Evolutionary conservation across 2,329 filamentous ascomycete genomes (phyloP).

Genomic region (Lecanosticta acicola): DNA sequence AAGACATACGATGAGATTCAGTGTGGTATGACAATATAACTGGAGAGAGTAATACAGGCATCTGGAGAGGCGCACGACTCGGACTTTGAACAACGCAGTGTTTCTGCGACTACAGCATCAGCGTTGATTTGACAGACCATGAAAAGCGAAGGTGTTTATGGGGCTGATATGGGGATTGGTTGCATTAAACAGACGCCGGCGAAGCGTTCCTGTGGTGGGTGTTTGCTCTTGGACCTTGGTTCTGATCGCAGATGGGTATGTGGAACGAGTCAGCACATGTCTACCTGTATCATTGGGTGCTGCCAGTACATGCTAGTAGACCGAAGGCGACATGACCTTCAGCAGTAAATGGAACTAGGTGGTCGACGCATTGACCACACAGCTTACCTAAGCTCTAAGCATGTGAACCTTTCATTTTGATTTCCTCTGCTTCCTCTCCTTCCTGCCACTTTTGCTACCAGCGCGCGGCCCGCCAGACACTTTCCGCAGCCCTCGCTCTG

Average conservation of each 20-base stretch:
- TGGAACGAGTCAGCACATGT: constrained; percentile 2
- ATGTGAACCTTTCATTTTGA: neutral
- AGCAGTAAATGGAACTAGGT: neutral
- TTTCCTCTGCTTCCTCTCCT: no score
- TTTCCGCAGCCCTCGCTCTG: no score
- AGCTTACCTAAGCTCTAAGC: neutral
- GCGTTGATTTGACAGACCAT: neutral
- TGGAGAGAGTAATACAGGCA: constrained; percentile 3
- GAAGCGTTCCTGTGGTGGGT: constrained; percentile 2
- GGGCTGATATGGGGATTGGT: neutral
- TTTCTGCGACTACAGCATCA: constrained; percentile 5
- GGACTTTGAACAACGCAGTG: neutral
- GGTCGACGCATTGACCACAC: neutral
- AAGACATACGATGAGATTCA: neutral
- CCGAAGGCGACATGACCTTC: no score
- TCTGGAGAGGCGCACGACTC: constrained; percentile 8
- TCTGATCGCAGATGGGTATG: constrained; percentile 2
- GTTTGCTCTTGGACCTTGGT: constrained; percentile 1
- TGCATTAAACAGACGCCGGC: constrained; percentile 4
- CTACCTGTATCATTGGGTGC: constrained; percentile 8
- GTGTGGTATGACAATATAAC: constrained; percentile 1
- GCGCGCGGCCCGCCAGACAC: no score
- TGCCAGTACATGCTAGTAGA: neutral
- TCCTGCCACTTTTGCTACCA: no score
- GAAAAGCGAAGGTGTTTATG: constrained; percentile 5